Percentiles rank a stretch among this genome's conserved stretches.
phyloP scores from a whole-genome alignment of 495 filamentous ascomycete genomes.

The Penicillium macrosclerotiorum region DNA sequence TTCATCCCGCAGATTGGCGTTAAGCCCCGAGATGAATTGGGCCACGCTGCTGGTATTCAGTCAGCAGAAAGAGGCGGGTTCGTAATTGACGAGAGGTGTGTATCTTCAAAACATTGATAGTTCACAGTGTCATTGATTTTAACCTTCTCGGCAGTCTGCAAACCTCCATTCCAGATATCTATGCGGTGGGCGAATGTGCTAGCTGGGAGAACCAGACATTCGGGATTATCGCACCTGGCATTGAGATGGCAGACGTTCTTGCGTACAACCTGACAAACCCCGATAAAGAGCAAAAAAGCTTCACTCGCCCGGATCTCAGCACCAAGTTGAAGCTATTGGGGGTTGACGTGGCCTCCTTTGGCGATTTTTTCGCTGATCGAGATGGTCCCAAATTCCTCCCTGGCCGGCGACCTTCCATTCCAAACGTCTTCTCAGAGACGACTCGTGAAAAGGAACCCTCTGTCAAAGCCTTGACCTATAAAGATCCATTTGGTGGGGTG shows the following conservation, averaged over 20 bases:
- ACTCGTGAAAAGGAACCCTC: constrained; percentile 40
- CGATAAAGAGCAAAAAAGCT: constrained; percentile 66
- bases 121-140: no score
- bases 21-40: constrained; percentile 79
- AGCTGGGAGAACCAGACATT: constrained; percentile 94
- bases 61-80: constrained; percentile 77
- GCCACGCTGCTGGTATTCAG: constrained; percentile 65
- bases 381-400: constrained; percentile 79
- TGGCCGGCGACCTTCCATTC: constrained; percentile 39
- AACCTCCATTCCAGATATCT: constrained; percentile 73
- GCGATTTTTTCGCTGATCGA: constrained; percentile 93
- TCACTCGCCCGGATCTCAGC: constrained; percentile 85
- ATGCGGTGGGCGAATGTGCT: constrained; percentile 93
- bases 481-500: constrained; percentile 88
- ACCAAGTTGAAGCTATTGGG: constrained; percentile 93
- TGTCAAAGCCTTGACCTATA: constrained; percentile 88
- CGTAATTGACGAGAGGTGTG: constrained; percentile 61
- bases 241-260: constrained; percentile 95
- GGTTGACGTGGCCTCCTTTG: constrained; percentile 93
- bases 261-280: constrained; percentile 93
- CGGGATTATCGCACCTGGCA: constrained; percentile 88
- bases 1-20: constrained; percentile 92
- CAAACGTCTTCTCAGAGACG: constrained; percentile 32
- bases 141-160: constrained; percentile 44
- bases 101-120: no score